Conservation (phyloP, 768 basidiomycete species). For the Lyophyllum semitale region DNA sequence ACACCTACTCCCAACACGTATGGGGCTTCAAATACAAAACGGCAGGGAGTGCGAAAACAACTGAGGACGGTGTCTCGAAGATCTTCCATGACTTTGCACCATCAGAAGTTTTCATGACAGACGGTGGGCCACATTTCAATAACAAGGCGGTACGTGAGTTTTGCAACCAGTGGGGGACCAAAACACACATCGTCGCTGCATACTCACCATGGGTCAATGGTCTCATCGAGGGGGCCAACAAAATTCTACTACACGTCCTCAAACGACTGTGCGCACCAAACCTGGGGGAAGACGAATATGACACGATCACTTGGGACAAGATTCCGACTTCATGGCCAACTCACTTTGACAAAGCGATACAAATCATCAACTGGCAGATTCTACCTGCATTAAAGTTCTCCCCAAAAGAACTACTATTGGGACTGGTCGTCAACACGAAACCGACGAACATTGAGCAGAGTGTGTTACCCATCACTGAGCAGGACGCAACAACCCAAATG, state of each 20-base stretch:
- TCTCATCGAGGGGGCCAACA: conserved; percentile 34
- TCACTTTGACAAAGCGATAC: conserved; percentile 29
- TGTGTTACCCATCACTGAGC: background rate
- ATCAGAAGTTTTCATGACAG: conserved; percentile 33
- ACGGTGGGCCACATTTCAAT: conserved; percentile 24
- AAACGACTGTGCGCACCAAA: conserved; percentile 32
- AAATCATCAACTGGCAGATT: conserved; percentile 20
- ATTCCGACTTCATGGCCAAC: conserved; percentile 32
- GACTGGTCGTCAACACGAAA: conserved; percentile 28
- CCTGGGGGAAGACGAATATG: conserved; percentile 3
- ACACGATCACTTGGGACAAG: conserved; percentile 13
- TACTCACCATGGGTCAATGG: conserved; percentile 46
- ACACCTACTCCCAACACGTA: conserved; percentile 16
- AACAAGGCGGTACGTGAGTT: conserved; percentile 27
- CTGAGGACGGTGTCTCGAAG: background rate
- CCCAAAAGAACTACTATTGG: conserved; percentile 32
- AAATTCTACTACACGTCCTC: conserved; percentile 26
- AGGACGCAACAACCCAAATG: conserved; percentile 22
- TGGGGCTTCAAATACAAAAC: conserved; percentile 32
- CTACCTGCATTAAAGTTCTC: conserved; percentile 26
- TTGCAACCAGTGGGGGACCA: conserved; percentile 23
- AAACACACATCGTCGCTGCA: conserved; percentile 23
- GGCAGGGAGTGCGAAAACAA: conserved; percentile 27
- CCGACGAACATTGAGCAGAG: conserved; percentile 8
- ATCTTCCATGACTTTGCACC: background rate